Evolutionary conservation across 305 asterid genomes (phyloP), one percentile per base, ranked within the genome.

Genomic region (Andrographis paniculata): DNA sequence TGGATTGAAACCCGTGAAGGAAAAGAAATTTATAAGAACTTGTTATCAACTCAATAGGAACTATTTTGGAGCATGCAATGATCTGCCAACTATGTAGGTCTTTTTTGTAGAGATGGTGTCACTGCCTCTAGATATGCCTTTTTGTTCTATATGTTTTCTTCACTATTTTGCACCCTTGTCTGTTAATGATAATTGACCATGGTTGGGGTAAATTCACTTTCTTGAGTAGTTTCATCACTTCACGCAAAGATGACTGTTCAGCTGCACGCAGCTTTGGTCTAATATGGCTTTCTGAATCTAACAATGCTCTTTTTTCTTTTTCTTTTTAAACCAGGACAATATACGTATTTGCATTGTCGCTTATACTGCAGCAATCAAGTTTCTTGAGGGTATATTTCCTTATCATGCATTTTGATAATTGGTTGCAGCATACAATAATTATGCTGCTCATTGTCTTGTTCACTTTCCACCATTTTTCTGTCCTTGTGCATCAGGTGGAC

Each of bases 351-450:
- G 81, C 56, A 73, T 91, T 50, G 61, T 78, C 66, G 76, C 96
- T 52, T 82, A 67, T 39, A 74, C 73, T 53, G 99, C 96, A 45
- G 96, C 96, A 49, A 80, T 91, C 75, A 80, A 73, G 72, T 91
- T 91, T 60, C 70, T 77, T 15, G 70, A 83, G n/a, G 99, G 96
- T 91, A 75, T 37, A 49, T 56, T 58, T 69, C 62, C 56, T 15
- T n/a, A 44, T 53, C 56, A 38, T 48, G 30, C 8, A 22, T 37
- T 20, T n/a, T 9, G 59, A n/a, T 27, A 9, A 46, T 22, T 11
- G 39, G n/a, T 62, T 53, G 38, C 21, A 56, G 40, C 24, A 10
- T 45, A 20, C 45, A 28, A 20, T 9, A 13, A 7, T 4, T 6
- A 6, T 37, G 3, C 17, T 37, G 18, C 42, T 37, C 17, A 14